These are phyloP conservation scores for Prunus salicina DNA, from an alignment of 306 rosid species.

Conservation along the genomic window DNA sequence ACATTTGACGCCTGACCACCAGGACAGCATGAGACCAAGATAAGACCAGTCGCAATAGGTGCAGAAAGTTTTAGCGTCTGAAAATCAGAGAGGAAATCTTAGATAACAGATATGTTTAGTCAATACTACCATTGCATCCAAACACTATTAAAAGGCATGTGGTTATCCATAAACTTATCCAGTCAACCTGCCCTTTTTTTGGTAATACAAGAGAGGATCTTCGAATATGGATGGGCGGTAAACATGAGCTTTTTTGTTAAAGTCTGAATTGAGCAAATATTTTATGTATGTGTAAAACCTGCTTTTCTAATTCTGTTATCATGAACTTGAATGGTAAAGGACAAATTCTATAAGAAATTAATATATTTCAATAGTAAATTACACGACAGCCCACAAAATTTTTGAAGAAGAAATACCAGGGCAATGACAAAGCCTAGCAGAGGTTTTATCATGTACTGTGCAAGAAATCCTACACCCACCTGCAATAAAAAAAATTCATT, in stretches of 20 bases:
- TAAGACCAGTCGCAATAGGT: slow-evolving; percentile 96
- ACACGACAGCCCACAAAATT: slow-evolving; percentile 1
- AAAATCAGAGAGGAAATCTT: slow-evolving; percentile 23
- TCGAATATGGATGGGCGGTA: neutral
- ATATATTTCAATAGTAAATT: neutral
- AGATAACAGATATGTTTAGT: neutral
- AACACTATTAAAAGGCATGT: neutral
- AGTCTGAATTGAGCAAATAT: neutral
- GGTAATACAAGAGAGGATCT: neutral
- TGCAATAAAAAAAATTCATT: slow-evolving; percentile 41
- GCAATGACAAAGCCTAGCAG: slow-evolving; percentile 75
- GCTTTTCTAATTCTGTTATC: neutral
- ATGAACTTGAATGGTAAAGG: neutral
- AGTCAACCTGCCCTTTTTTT: too few relatives aligned
- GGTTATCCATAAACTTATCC: neutral
- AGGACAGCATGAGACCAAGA: slow-evolving; percentile 97
- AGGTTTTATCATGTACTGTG: slow-evolving; percentile 87
- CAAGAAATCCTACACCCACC: slow-evolving; percentile 98
- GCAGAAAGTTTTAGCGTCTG: slow-evolving; percentile 90
- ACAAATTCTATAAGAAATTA: neutral
- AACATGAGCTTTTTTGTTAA: neutral
- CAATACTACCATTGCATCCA: neutral
- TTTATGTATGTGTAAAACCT: neutral
- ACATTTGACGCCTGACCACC: slow-evolving; percentile 99
- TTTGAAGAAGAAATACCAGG: slow-evolving; percentile 45